A percentile compares a stretch with the other conserved stretches of the same genome.
phyloP scores from a whole-genome alignment of 2,329 filamentous ascomycete species.

The Sporothrix pallida region DNA sequence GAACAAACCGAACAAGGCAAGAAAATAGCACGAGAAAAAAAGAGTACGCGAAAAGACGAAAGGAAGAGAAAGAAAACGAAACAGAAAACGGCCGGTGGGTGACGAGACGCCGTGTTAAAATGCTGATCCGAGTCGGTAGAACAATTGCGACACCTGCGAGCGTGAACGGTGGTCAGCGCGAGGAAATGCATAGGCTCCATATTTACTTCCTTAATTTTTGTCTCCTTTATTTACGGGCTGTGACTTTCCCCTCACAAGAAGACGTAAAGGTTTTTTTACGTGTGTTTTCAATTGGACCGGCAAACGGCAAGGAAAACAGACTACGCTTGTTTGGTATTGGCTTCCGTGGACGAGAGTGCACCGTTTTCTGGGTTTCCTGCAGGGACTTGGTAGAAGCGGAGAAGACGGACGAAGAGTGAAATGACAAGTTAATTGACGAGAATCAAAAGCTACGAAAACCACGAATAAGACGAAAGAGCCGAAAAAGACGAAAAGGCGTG shows the following conservation, averaged over 20 bases:
- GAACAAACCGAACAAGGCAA: neutral
- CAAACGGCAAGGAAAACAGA: neutral
- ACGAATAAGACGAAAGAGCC: neutral
- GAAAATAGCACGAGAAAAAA: neutral
- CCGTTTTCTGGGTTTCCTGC: neutral
- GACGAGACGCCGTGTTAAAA: neutral
- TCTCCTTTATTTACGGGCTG: neutral
- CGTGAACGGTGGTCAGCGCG: too few relatives aligned
- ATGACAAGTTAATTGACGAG: too few relatives aligned
- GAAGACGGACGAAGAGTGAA: neutral
- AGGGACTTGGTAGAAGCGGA: slow-evolving; percentile 11
- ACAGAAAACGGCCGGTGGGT: slow-evolving; percentile 6
- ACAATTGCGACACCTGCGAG: neutral
- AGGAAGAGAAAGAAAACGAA: neutral
- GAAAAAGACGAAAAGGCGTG: neutral
- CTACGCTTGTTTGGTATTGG: slow-evolving; percentile 9
- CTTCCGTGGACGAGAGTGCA: neutral
- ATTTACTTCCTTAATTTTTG: neutral
- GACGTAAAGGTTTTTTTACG: neutral
- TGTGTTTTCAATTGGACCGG: neutral
- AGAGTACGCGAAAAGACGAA: neutral
- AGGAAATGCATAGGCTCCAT: neutral
- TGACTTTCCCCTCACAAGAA: neutral
- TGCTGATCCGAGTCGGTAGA: slow-evolving; percentile 2
- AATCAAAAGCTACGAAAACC: neutral